Percentiles rank a stretch among this genome's conserved stretches.
Evolutionary conservation across 306 rosid genomes (phyloP).

Genomic region (Malus sylvestris): DNA sequence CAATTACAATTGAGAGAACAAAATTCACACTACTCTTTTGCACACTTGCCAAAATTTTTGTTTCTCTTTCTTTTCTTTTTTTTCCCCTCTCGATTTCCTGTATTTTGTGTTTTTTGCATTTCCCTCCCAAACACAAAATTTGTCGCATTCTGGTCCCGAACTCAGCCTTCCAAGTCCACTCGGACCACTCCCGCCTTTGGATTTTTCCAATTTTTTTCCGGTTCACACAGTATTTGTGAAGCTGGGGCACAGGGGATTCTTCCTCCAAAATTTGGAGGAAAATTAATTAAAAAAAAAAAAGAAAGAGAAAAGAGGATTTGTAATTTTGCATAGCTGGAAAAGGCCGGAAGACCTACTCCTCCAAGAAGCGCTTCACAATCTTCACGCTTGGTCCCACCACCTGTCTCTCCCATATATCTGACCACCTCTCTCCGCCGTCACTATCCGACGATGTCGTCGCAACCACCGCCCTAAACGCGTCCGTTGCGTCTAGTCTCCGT

Average conservation of each 20-base stretch:
- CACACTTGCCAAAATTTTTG: not conserved
- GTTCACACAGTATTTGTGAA: not conserved
- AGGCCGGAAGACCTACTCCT: slow-evolving; percentile 64
- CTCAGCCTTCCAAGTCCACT: not conserved
- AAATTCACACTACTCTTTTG: not conserved
- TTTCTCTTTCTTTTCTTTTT: not conserved
- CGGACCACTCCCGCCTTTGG: not conserved
- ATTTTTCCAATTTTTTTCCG: not conserved
- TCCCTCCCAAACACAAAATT: not conserved
- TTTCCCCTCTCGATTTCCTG: not conserved
- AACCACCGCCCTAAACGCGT: slow-evolving; percentile 45
- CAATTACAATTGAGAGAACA: not conserved
- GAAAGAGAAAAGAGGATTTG: not conserved
- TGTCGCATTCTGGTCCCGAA: not conserved
- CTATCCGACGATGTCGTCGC: slow-evolving; percentile 22
- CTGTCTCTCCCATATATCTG: slow-evolving; percentile 64
- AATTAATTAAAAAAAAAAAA: not conserved
- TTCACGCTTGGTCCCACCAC: slow-evolving; percentile 84
- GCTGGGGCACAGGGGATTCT: not conserved
- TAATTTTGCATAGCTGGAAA: slow-evolving; percentile 44
- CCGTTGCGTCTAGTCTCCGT: slow-evolving; percentile 72
- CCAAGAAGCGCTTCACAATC: slow-evolving; percentile 86
- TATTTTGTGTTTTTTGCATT: not conserved
- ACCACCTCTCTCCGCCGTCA: slow-evolving; percentile 21
- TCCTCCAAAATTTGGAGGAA: not conserved